A percentile compares a stretch with the other conserved stretches of the same genome.
These are phyloP conservation scores for Eremothecium cymbalariae DNA, from an alignment of 1,139 yeast species.

Conservation along the genomic window DNA sequence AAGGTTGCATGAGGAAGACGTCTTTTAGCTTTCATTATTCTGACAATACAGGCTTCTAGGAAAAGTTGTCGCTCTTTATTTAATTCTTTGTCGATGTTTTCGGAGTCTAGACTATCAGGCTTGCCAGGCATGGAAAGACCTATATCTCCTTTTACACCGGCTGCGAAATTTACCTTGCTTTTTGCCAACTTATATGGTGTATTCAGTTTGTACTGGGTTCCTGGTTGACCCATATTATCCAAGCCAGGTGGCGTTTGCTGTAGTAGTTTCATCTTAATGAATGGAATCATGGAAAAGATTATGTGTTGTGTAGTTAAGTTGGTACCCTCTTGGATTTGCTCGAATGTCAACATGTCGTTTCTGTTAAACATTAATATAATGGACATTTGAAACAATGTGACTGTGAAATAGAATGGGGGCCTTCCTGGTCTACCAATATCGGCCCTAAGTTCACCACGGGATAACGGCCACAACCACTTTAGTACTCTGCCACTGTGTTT, in stretches of 20 bases:
- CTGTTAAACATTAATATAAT: constrained; percentile 75
- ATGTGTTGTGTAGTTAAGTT: constrained; percentile 59
- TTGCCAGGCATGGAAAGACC: constrained; percentile 16
- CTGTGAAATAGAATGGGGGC: constrained; percentile 75
- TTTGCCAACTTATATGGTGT: constrained; percentile 80
- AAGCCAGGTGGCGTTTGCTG: constrained; percentile 54
- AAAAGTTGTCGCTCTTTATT: constrained; percentile 81
- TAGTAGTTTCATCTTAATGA: constrained; percentile 70
- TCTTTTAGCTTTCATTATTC: constrained; percentile 94
- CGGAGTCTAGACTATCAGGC: constrained; percentile 30
- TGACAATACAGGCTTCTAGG: constrained; percentile 86
- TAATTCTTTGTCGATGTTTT: constrained; percentile 78
- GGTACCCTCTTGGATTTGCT: constrained; percentile 57
- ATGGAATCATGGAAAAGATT: constrained; percentile 67
- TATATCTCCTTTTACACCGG: constrained; percentile 67
- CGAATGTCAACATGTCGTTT: constrained; percentile 48
- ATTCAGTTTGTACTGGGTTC: constrained; percentile 64
- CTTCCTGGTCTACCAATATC: constrained; percentile 74
- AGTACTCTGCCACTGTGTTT: constrained; percentile 85
- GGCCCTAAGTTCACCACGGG: constrained; percentile 90
- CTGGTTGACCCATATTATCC: constrained; percentile 40
- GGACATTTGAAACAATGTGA: constrained; percentile 80
- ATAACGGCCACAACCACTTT: constrained; percentile 94
- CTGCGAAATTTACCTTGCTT: constrained; percentile 74
- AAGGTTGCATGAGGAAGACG: constrained; percentile 68